A percentile compares a stretch with the other conserved stretches of the same genome.
These are phyloP conservation scores for Dendrobium officinale DNA, from an alignment of 106 monocot genomes.

Conservation along the genomic window DNA sequence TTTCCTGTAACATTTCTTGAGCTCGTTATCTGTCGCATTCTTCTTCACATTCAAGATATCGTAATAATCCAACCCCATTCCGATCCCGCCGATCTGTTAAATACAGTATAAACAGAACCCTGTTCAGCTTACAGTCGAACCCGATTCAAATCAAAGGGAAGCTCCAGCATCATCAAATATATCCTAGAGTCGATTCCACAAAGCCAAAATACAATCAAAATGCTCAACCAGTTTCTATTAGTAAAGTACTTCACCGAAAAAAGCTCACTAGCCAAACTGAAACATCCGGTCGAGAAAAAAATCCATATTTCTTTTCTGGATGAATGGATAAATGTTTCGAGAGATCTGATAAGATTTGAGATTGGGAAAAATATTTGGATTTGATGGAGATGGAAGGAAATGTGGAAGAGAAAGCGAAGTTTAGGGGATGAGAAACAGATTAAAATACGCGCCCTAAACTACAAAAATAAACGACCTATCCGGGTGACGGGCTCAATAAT, in stretches of 20 bases:
- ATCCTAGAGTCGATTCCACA: no score
- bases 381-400: neutral
- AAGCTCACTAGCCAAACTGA: no score
- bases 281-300: neutral
- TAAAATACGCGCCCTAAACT: no score
- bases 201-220: no score
- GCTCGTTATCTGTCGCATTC: slow-evolving; percentile 31
- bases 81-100: neutral
- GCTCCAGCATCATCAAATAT: no score
- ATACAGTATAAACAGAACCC: neutral
- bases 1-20: slow-evolving; percentile 43
- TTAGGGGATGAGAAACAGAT: neutral
- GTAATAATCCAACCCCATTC: slow-evolving; percentile 52
- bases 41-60: slow-evolving; percentile 25
- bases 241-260: no score
- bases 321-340: neutral
- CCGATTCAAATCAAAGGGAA: neutral
- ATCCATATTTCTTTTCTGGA: neutral
- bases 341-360: neutral
- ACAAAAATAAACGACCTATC: no score
- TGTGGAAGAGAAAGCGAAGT: neutral
- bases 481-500: no score
- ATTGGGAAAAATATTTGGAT: neutral
- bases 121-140: neutral
- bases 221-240: no score